These are phyloP conservation scores for Chamaenerion angustifolium DNA, from an alignment of 345 rosid genomes.

Conservation along the genomic window DNA sequence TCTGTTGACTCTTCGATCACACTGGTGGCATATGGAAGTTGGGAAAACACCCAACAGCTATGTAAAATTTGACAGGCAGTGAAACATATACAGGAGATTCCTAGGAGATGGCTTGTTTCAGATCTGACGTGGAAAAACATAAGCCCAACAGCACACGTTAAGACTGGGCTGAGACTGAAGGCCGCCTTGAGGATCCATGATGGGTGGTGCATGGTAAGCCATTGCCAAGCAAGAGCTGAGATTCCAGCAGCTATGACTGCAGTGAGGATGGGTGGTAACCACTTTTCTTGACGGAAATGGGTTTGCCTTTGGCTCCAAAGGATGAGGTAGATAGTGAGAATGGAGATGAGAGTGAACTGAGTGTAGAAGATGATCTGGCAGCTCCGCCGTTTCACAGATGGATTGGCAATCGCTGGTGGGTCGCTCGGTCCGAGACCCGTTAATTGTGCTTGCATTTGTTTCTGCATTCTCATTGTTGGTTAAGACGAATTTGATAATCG, in stretches of 20 bases:
- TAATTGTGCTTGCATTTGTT: too few species aligned
- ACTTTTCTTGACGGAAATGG: slow-evolving; percentile 51
- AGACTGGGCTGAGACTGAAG: slow-evolving; percentile 58
- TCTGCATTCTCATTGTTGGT: too few species aligned
- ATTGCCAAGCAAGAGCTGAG: slow-evolving; percentile 40
- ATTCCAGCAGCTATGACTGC: slow-evolving; percentile 41
- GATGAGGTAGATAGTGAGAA: slow-evolving; percentile 41
- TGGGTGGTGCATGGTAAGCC: slow-evolving; percentile 31
- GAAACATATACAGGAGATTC: slow-evolving; percentile 28
- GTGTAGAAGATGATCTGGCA: slow-evolving; percentile 43
- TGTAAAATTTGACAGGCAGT: slow-evolving; percentile 41
- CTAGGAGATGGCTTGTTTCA: slow-evolving; percentile 30
- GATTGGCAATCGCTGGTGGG: slow-evolving; percentile 21
- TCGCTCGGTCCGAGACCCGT: not conserved
- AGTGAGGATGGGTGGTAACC: slow-evolving; percentile 64
- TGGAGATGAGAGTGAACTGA: slow-evolving; percentile 35
- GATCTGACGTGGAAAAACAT: slow-evolving; percentile 39
- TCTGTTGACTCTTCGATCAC: slow-evolving; percentile 36
- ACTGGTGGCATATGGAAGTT: slow-evolving; percentile 41
- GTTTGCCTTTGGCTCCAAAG: slow-evolving; percentile 34
- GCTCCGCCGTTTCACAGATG: slow-evolving; percentile 23
- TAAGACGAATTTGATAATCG: too few species aligned
- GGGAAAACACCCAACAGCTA: slow-evolving; percentile 57
- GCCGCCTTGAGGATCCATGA: slow-evolving; percentile 37
- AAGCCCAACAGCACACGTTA: slow-evolving; percentile 43